Percentiles rank a stretch among this genome's conserved stretches.
Conservation (phyloP, 345 rosid species). For the Passiflora organensis region DNA sequence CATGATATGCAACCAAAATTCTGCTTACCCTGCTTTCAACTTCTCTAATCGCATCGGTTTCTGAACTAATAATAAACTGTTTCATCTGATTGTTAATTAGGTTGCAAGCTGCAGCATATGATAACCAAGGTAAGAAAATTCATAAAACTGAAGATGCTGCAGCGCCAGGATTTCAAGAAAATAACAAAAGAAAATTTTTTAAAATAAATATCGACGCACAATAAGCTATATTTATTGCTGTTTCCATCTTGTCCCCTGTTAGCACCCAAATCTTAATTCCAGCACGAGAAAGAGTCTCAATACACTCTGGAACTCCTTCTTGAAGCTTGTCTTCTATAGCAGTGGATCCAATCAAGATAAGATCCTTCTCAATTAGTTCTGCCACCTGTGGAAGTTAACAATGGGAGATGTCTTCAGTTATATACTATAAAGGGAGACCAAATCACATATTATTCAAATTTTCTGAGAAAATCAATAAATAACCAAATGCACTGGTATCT, state of each 20-base stretch:
- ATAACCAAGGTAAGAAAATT: constrained; percentile 17
- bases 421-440: too few species aligned
- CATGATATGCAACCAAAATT: constrained; percentile 13
- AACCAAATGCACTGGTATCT: background rate
- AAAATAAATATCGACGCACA: constrained; percentile 40
- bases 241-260: constrained; percentile 99
- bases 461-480: too few species aligned
- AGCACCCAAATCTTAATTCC: constrained; percentile 99
- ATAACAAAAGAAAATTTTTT: background rate
- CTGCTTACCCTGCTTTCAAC: constrained; percentile 82
- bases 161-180: constrained; percentile 10
- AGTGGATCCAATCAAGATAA: constrained; percentile 83
- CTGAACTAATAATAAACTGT: constrained; percentile 89
- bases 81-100: constrained; percentile 93
- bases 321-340: constrained; percentile 99
- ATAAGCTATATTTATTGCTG: constrained; percentile 97
- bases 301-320: constrained; percentile 96
- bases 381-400: constrained; percentile 59
- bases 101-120: constrained; percentile 80
- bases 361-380: constrained; percentile 89
- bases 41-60: constrained; percentile 78
- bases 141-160: constrained; percentile 12
- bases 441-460: too few species aligned
- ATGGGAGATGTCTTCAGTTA: too few species aligned
- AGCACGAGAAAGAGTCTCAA: constrained; percentile 94